Evolutionary conservation across 1,139 yeast genomes (phyloP).

Genomic region (Trichomonascaceae sp.): DNA sequence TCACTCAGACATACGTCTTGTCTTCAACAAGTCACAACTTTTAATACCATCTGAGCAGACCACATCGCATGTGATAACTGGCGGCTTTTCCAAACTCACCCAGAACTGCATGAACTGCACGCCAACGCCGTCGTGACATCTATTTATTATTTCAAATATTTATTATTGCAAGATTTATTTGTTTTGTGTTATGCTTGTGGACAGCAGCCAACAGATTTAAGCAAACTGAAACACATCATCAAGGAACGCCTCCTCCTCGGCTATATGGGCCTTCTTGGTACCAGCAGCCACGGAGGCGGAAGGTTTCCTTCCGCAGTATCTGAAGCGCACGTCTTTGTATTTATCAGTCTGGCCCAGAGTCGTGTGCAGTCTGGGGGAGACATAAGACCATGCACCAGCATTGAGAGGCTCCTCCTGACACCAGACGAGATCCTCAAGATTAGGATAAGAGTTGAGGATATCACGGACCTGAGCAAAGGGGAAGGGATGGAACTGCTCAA

Average conservation of each 20-base stretch:
- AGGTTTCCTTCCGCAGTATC: slow-evolving; percentile 97
- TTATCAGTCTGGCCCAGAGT: slow-evolving; percentile 60
- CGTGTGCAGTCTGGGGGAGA: slow-evolving; percentile 69
- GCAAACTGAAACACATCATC: slow-evolving; percentile 70
- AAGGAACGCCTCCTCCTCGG: slow-evolving; percentile 83
- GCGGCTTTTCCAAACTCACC: too few species aligned
- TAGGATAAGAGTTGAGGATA: slow-evolving; percentile 66
- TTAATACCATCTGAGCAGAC: too few species aligned
- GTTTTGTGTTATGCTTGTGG: too few species aligned
- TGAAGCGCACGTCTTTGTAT: slow-evolving; percentile 43
- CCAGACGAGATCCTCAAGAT: slow-evolving; percentile 82
- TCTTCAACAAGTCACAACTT: slow-evolving; percentile 31
- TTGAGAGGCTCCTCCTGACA: slow-evolving; percentile 99
- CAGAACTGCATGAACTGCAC: too few species aligned
- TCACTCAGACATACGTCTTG: slow-evolving; percentile 27
- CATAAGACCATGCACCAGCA: slow-evolving; percentile 83
- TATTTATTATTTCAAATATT: too few species aligned
- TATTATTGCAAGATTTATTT: too few species aligned
- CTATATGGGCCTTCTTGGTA: slow-evolving; percentile 71
- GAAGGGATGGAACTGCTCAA: slow-evolving; percentile 98
- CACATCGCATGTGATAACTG: too few species aligned
- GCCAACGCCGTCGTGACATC: too few species aligned
- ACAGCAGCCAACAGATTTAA: too few species aligned
- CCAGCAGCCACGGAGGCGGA: slow-evolving; percentile 99
- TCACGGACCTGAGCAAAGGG: slow-evolving; percentile 92